Evolutionary conservation across 768 basidiomycete genomes (phyloP).

Genomic region (Suillus hirtellus): DNA sequence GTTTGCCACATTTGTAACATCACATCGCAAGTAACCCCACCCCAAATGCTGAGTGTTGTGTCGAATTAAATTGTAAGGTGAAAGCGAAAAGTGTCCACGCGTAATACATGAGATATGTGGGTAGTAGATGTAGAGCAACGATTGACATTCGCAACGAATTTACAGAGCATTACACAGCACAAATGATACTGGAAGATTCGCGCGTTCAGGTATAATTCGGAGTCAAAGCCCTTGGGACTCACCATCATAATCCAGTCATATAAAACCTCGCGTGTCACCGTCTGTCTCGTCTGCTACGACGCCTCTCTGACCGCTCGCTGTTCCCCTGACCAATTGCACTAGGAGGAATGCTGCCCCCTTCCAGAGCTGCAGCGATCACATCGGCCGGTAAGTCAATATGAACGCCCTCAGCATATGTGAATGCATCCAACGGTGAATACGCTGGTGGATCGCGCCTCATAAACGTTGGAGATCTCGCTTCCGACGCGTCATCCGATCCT

Average conservation of each 20-base stretch:
- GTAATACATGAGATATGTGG: conserved; percentile 20
- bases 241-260: conserved; percentile 16
- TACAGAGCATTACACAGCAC: conserved; percentile 21
- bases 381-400: conserved; percentile 92
- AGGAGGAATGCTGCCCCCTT: conserved; percentile 65
- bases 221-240: conserved; percentile 11
- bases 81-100: conserved; percentile 23
- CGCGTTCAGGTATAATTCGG: conserved; percentile 12
- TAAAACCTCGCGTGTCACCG: conserved; percentile 23
- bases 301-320: conserved; percentile 53
- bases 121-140: conserved; percentile 28
- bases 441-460: conserved; percentile 75
- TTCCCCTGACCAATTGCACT: conserved; percentile 53
- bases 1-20: neutral
- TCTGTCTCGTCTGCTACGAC: conserved; percentile 54
- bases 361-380: conserved; percentile 85
- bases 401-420: conserved; percentile 82
- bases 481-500: conserved; percentile 25
- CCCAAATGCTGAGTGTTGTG: neutral
- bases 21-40: conserved; percentile 11
- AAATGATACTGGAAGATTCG: conserved; percentile 15
- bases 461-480: conserved; percentile 34
- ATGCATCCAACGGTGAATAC: conserved; percentile 89
- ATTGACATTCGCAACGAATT: conserved; percentile 18
- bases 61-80: conserved; percentile 25